These are phyloP conservation scores for Isatis lusitanica DNA, from an alignment of 441 rosid genomes.

Conservation along the genomic window DNA sequence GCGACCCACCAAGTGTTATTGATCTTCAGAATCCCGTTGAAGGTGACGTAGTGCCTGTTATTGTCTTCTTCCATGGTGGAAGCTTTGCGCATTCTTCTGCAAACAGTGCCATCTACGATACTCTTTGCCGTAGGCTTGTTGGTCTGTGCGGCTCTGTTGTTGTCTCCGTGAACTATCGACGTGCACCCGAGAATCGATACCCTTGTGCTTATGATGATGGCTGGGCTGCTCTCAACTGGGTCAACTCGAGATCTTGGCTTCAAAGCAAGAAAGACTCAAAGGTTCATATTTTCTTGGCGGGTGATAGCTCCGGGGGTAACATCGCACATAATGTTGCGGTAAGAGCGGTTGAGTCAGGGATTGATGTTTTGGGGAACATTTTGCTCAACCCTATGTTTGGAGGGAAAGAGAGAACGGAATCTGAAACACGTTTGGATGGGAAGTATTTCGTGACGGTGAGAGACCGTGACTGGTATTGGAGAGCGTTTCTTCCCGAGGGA, in stretches of 20 bases:
- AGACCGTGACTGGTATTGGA: constrained; percentile 77
- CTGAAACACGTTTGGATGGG: constrained; percentile 65
- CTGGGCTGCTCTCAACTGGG: constrained; percentile 63
- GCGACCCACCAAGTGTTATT: constrained; percentile 29
- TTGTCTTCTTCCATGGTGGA: constrained; percentile 70
- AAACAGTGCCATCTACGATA: constrained; percentile 63
- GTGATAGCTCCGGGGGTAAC: constrained; percentile 77
- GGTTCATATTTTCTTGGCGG: constrained; percentile 60
- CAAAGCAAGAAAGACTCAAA: constrained; percentile 53
- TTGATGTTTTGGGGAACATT: constrained; percentile 50
- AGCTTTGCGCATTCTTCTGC: constrained; percentile 74
- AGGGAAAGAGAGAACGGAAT: constrained; percentile 59
- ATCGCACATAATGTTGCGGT: constrained; percentile 59
- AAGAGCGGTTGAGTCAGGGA: constrained; percentile 55
- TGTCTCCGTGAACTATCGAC: constrained; percentile 64
- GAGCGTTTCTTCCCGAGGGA: constrained; percentile 65
- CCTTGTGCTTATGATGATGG: constrained; percentile 79
- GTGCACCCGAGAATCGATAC: constrained; percentile 61
- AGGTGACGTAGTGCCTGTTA: constrained; percentile 51
- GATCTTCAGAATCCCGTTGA: constrained; percentile 57
- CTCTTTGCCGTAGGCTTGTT: constrained; percentile 58
- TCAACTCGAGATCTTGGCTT: constrained; percentile 60
- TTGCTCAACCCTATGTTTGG: constrained; percentile 73
- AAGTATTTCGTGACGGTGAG: constrained; percentile 56
- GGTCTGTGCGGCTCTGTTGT: constrained; percentile 54